Evolutionary conservation across 2,329 filamentous ascomycete genomes (phyloP), one percentile per base, ranked within the genome.

Genomic region (Eurotiales sp.): DNA sequence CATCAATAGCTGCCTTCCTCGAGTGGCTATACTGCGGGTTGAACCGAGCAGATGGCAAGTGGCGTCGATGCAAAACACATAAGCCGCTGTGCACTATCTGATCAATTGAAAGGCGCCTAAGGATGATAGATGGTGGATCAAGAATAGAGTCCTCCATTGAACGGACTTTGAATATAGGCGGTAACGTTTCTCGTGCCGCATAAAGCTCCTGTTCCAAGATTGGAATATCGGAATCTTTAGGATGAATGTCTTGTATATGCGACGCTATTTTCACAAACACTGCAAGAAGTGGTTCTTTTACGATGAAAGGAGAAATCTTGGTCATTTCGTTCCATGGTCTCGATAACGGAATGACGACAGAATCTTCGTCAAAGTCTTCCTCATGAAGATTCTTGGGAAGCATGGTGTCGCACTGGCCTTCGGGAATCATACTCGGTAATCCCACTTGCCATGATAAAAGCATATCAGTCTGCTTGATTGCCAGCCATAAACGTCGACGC

Each of bases 31-130:
- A 95, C 11, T 88, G 80, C 3, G 85, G 75, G 59, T 90, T 90
- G 52, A 85, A 80, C 48, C 86, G 77, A 6, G 88, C 86, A 53
- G 83, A 79, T 4, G 81, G 77, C 53, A 95, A 78, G 65, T 90
- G 95, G 56, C 90, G 89, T 40, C 89, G 80, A 66, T 96, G 91
- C 39, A 96, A 78, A 19, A 95, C 80, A 59, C 88, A 92, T 58
- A 92, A 77, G 14, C 88, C 86, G 69, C 93, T 95, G 55, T 92
- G 83, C 1, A 56, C 12, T 27, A 32, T 34, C 12, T 49, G 22
- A 47, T 57, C 41, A 52, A 61, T 71, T 52, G 86, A 88, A 64
- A 90, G 88, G 19, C 90, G 83, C 50, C 90, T 85, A 72, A 95
- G 86, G 52, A 95, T 79, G 34, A 83, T 61, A 12, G 76, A 77